Percentiles rank a stretch among this genome's conserved stretches.
These are phyloP conservation scores for Phoenix roebelenii DNA, from an alignment of 176 grass and related monocot species.

Conservation along the genomic window DNA sequence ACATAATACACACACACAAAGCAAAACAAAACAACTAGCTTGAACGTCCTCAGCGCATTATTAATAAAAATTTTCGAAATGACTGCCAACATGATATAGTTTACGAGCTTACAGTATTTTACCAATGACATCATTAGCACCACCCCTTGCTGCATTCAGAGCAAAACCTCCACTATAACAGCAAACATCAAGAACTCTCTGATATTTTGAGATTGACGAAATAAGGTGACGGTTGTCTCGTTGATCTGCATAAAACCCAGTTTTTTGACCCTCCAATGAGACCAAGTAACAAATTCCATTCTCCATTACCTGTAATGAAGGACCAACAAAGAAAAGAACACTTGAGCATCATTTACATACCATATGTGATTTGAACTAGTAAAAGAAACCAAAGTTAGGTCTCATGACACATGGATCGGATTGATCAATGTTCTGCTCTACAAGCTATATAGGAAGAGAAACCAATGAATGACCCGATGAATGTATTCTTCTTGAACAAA, in stretches of 20 bases:
- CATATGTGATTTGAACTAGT: too few species aligned
- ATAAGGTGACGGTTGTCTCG: conserved; percentile 67
- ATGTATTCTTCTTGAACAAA: too few species aligned
- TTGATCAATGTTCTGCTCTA: too few species aligned
- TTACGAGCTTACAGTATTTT: conserved; percentile 41
- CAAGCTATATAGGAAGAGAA: too few species aligned
- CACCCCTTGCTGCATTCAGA: conserved; percentile 56
- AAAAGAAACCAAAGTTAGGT: too few species aligned
- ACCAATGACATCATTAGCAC: conserved; percentile 79
- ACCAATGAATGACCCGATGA: too few species aligned
- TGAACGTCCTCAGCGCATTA: too few species aligned
- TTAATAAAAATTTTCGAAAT: background rate
- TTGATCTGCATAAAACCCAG: conserved; percentile 97
- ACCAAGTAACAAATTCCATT: conserved; percentile 70
- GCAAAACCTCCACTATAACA: conserved; percentile 92
- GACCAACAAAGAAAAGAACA: conserved; percentile 2
- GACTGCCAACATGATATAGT: conserved; percentile 14
- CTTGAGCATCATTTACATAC: too few species aligned
- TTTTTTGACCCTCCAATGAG: conserved; percentile 89
- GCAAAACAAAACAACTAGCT: too few species aligned
- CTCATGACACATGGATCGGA: too few species aligned
- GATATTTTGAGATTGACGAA: conserved; percentile 55
- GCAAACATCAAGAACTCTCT: conserved; percentile 77
- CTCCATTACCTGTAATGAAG: conserved; percentile 55
- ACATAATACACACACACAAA: too few species aligned